Conservation (phyloP, 140 eudicot genomes). For the Anethum foeniculum region DNA sequence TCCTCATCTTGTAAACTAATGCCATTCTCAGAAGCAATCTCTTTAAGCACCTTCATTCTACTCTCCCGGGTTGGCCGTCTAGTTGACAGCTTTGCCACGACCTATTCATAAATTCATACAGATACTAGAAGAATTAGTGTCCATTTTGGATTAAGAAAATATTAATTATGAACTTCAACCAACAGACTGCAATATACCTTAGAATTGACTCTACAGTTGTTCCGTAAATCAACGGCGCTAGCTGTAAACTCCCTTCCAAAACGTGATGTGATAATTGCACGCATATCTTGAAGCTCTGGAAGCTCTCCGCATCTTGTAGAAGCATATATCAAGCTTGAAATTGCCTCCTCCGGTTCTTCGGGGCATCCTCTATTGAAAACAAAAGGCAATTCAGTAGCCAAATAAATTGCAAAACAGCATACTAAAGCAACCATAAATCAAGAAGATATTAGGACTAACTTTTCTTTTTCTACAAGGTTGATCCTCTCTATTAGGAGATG, state of each 20-base stretch:
- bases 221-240: slow-evolving; percentile 44
- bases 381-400: neutral
- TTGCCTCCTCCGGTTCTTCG: slow-evolving; percentile 69
- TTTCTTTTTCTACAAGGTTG: slow-evolving; percentile 45
- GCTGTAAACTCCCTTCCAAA: slow-evolving; percentile 67
- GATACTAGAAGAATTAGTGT: neutral
- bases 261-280: slow-evolving; percentile 45
- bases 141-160: neutral
- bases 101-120: slow-evolving; percentile 32
- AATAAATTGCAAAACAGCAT: neutral
- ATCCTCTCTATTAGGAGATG: slow-evolving; percentile 44
- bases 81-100: slow-evolving; percentile 61
- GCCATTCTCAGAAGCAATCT: slow-evolving; percentile 47
- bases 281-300: slow-evolving; percentile 82
- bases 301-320: slow-evolving; percentile 88
- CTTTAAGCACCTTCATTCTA: slow-evolving; percentile 39
- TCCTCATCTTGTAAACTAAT: slow-evolving; percentile 42
- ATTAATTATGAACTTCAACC: neutral
- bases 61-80: slow-evolving; percentile 45
- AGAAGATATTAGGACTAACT: slow-evolving; percentile 24
- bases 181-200: slow-evolving; percentile 24
- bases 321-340: slow-evolving; percentile 58
- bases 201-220: slow-evolving; percentile 53
- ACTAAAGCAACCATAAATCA: neutral
- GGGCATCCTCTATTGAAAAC: slow-evolving; percentile 48